Base-by-base conservation (phyloP, 1,139 yeast genomes). In the Candida frijolesensis region DNA sequence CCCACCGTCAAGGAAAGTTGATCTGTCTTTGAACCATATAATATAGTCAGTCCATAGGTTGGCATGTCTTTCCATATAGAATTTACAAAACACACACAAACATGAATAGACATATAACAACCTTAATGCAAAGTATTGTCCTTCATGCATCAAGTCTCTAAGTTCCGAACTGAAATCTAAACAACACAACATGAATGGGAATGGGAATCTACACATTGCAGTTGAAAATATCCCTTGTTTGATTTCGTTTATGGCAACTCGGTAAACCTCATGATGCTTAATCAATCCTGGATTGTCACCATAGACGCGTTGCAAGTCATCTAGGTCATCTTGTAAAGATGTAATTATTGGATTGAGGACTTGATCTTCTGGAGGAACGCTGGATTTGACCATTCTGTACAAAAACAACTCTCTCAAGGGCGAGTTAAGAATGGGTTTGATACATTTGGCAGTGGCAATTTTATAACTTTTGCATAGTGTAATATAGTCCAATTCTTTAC, bases 11-110 rank as follows among this genome's bases (percentile, higher is more conserved):
- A 27, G 11, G 41, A 37, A 48, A 50, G 54, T 30, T 46, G 49
- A 2, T 46, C 37, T 33, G 39, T 48, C 37, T 33, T 44, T 47
- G 47, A 49, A 57, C 52, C 54, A 52, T 6, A 45, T 34, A 18
- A 52, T 46, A 40, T 41, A 57, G 15, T 54, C 59, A 3, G 49
- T 32, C 47, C 50, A 57, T 15, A 57, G 44, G 40, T 51, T 57
- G 4, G 46, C 33, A 8, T 46, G 39, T 14, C 38, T 44, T 22
- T 41, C 37, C 18, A 57, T 25, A 22, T 49, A 30, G 7, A 54
- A 44, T 44, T 47, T 46, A 18, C 44, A 47, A 38, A 54, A 42
- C 11, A 47, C 29, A 25, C 51, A 48, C 18, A 57, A 34, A 14
- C 54, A 46, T 25, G 55, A 29, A 46, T 55, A 57, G 19, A 46